Evolutionary conservation across 2,329 filamentous ascomycete species (phyloP).

Genomic region (Monilinia fructigena): DNA sequence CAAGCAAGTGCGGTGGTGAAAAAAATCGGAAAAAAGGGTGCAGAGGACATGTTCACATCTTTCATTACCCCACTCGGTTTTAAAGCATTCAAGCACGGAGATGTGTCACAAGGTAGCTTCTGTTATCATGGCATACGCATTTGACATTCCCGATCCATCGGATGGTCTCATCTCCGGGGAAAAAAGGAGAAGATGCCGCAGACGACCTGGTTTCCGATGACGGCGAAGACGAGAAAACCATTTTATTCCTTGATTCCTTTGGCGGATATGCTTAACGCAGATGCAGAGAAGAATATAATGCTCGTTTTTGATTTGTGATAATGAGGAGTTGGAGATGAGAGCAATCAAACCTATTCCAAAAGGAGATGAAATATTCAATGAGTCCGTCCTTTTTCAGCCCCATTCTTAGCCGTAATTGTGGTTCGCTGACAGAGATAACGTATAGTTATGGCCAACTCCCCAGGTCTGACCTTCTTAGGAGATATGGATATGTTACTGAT

Average conservation of each 20-base stretch:
- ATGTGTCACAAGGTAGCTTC: conserved; percentile 63
- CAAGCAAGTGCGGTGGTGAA: conserved; percentile 62
- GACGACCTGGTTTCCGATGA: conserved; percentile 48
- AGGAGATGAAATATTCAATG: conserved; percentile 66
- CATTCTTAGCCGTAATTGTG: not conserved
- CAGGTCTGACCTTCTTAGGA: conserved; percentile 62
- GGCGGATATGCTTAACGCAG: conserved; percentile 70
- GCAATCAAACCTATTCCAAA: conserved; percentile 55
- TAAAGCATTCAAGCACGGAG: conserved; percentile 45
- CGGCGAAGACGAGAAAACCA: conserved; percentile 46
- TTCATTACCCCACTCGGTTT: conserved; percentile 53
- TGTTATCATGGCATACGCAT: conserved; percentile 71
- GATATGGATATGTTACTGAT: conserved; percentile 67
- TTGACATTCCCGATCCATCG: conserved; percentile 52
- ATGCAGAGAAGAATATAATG: conserved; percentile 66
- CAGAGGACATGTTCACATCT: conserved; percentile 56
- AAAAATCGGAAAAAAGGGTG: conserved; percentile 62
- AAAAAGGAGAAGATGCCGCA: conserved; percentile 47
- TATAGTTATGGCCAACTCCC: conserved; percentile 61
- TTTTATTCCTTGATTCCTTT: conserved; percentile 68
- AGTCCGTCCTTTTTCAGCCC: conserved; percentile 38
- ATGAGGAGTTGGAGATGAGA: conserved; percentile 57
- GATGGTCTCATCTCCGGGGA: conserved; percentile 46
- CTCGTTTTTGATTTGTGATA: conserved; percentile 42
- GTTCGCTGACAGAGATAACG: conserved; percentile 1